These are phyloP conservation scores for Aspergillus incahuasiensis DNA, from an alignment of 495 filamentous ascomycete species.

Conservation along the genomic window DNA sequence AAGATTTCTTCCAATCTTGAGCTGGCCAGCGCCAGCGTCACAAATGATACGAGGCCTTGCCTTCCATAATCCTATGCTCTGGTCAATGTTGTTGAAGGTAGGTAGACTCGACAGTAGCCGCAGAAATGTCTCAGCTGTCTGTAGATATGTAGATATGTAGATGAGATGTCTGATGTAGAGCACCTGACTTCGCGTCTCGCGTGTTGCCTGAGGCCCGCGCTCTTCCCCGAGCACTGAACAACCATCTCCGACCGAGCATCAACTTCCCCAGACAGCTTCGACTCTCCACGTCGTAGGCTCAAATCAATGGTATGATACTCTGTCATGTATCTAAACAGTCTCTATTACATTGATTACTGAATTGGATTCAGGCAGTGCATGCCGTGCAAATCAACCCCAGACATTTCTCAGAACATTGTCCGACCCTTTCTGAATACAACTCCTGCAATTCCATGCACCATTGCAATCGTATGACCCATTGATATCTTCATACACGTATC, in stretches of 20 bases:
- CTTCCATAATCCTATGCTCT: neutral
- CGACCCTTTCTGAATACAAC: neutral
- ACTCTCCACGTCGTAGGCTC: neutral
- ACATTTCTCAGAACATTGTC: neutral
- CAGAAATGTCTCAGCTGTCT: too few relatives aligned
- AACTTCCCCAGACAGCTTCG: neutral
- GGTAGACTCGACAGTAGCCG: too few relatives aligned
- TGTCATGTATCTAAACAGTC: too few relatives aligned
- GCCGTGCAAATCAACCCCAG: neutral
- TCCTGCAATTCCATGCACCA: neutral
- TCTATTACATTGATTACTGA: neutral
- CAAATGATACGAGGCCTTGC: neutral
- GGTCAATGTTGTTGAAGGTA: too few relatives aligned
- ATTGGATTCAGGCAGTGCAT: neutral
- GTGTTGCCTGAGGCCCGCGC: constrained; percentile 31
- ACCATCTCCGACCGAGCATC: constrained; percentile 3
- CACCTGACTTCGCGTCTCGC: constrained; percentile 37
- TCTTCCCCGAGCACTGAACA: neutral
- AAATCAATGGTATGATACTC: neutral
- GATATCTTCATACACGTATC: too few relatives aligned
- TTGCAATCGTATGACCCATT: neutral
- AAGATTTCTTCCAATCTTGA: neutral
- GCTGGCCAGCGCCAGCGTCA: neutral
- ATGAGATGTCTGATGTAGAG: neutral
- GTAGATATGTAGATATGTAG: too few relatives aligned